phyloP scores from a whole-genome alignment of 441 rosid genomes.

The Gossypium aridum region DNA sequence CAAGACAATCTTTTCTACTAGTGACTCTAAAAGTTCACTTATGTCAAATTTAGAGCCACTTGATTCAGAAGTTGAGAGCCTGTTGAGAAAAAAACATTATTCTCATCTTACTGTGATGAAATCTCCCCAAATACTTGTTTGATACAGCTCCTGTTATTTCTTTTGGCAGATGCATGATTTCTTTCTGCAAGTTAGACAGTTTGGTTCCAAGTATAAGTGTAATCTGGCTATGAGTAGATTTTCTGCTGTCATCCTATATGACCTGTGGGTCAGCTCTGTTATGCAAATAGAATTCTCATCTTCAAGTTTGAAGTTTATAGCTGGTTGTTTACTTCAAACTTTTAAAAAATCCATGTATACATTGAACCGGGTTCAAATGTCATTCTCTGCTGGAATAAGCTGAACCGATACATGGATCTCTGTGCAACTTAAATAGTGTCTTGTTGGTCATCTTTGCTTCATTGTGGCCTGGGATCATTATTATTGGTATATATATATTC shows the following conservation, averaged over 20 bases:
- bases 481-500: background rate
- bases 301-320: background rate
- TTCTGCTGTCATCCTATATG: background rate
- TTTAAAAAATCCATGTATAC: background rate
- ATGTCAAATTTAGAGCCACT: background rate
- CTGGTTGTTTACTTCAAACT: background rate
- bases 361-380: background rate
- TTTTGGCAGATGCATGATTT: background rate
- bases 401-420: background rate
- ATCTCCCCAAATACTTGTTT: background rate
- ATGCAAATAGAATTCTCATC: background rate
- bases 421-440: background rate
- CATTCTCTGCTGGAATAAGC: background rate
- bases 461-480: background rate
- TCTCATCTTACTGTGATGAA: background rate
- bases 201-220: background rate
- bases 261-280: background rate
- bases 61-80: background rate
- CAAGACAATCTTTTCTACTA: background rate
- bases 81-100: background rate
- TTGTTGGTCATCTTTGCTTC: background rate
- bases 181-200: background rate
- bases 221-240: background rate
- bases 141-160: background rate
- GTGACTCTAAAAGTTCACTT: background rate